Base-by-base conservation (phyloP, 2,329 filamentous ascomycete genomes). In the Knoxdaviesia capensis region DNA sequence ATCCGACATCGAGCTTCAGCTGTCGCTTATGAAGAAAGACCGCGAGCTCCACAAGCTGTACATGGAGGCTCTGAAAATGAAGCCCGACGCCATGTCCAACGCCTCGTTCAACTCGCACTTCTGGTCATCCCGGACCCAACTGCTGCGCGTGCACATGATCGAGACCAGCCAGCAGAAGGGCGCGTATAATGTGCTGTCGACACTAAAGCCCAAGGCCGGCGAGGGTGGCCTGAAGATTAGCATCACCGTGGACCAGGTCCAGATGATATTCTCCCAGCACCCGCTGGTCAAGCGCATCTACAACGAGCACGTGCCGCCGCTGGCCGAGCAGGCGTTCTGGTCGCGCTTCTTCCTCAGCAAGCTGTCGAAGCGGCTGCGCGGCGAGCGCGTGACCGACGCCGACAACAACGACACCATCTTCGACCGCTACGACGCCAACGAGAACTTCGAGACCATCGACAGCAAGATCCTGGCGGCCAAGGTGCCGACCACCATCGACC, bases 191-290 rank as follows among this genome's bases (percentile, higher is more conserved):
- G 87, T 96, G 6, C 66, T 98, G 11, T 87, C 90, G 0, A 81
- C 82, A 11, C 77, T 96, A 50, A 94, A 92, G 55, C 80, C 83
- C 6, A 74, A 77, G 42, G 74, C 80, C 5, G 76, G 82, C 43
- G 77, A 84, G 49, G 79, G 79, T 47, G 75, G 79, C 45, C 69
- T 79, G 38, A 85, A 80, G 57, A 66, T 94, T 50, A 87, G 82
- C 52, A 79, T 98, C 48, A 90, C 77, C 49, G 79, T 85, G 46
- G 87, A 94, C 58, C 87, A 96, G 58, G 84, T 96, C 41, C 80
- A 87, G 53, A 74, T 93, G 54, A 90, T 98, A 42, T 87, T 98
- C 59, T 77, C 73, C 46, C 90, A 96, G 56, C 88, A 98, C 57
- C 86, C 90, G 2, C 66, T 98, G 1, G 80, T 98, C 45, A 82